Evolutionary conservation across 495 filamentous ascomycete genomes (phyloP), one percentile per base, ranked within the genome.

Genomic region (Penicillium cataractarum): DNA sequence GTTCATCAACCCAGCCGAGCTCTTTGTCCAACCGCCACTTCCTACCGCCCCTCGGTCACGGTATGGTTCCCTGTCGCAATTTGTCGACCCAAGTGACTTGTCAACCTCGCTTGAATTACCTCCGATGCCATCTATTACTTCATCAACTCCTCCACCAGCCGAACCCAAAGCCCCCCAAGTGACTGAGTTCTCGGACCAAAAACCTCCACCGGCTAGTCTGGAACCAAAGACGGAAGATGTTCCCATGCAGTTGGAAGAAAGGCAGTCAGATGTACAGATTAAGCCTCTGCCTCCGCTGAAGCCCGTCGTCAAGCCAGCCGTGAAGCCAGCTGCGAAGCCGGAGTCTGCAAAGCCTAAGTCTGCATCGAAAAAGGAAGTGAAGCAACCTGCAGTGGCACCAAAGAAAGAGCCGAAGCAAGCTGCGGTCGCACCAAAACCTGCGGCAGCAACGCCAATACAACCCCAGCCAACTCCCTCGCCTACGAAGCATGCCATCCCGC

Each of bases 1-100:
- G 55, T 82, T 77, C 69, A 74, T 80, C 33, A 80, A 79, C 27
- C 78, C 78, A 0, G 71, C 76, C 29, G 71, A 79, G 60, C 58
- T 79, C 8, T 78, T 80, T 59, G 70, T 78, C n/a, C 70, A 73
- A 35, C 66, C 72, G 17, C 72, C 74, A 39, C 56, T 78, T 10
- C 72, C 71, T 35, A 62, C 74, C 7, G 65, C 68, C 27, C 70
- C 77, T 17, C 69, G 73, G 22, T 71, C 72, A 21, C 65, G 64
- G 35, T 78, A 73, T 57, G 62, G 44, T 10, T 65, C 66, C 8
- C 21, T 64, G 15, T 61, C 74, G 17, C 73, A 78, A 48, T 77
- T 71, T 70, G 61, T 55, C 53, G 66, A 70, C 24, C 65, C 63
- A 65, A 61, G 68, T 55, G 57, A 68, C 13, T 42, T 68, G 21